Evolutionary conservation across 2,329 filamentous ascomycete species (phyloP), one percentile per base, ranked within the genome.

Genomic region (Epichloe hybrida): DNA sequence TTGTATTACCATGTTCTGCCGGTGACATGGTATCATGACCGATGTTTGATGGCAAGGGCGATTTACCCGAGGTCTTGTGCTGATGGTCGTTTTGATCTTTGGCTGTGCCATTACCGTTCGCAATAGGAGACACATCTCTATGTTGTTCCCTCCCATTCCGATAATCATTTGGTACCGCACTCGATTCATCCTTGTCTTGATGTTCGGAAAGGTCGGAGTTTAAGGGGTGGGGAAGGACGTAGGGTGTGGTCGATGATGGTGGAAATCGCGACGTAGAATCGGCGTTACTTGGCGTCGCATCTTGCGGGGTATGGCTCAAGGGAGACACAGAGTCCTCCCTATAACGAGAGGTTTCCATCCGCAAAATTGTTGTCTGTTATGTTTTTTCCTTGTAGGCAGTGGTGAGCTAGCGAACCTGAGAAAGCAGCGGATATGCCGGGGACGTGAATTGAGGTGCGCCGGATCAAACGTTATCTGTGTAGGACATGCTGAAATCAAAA

Each of bases 251-350:
- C 6, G 54, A 53, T n/a, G 53, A 39, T 40, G 51, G 44, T 43
- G 50, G 42, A 21, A 41, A 43, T 34, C 20, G 51, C 23, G 53
- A 49, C 37, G 52, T 50, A 34, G 50, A 49, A 13, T 50, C 51
- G 31, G 49, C 38, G 35, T 50, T 50, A 2, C 50, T 48, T 8
- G 54, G 49, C 17, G 54, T 52, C 40, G 54, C 17, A 12, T 53
- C 38, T 17, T 46, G 47, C 17, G 56, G 56, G 27, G 53, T 53
- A 13, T 49, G 54, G 27, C 46, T 53, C 50, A 52, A 46, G 38
- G 57, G 53, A 47, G 59, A 57, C 41, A 56, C 55, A 5, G 57
- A 55, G 20, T 52, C 53, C 23, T 56, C 55, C 48, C n/a, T 27
- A 38, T 27, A 44, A 13, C 23, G 43, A n/a, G 9, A 5, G 17